These are phyloP conservation scores for Phytopythium helicoides DNA, from an alignment of 352 stramenopile genomes.

Conservation along the genomic window DNA sequence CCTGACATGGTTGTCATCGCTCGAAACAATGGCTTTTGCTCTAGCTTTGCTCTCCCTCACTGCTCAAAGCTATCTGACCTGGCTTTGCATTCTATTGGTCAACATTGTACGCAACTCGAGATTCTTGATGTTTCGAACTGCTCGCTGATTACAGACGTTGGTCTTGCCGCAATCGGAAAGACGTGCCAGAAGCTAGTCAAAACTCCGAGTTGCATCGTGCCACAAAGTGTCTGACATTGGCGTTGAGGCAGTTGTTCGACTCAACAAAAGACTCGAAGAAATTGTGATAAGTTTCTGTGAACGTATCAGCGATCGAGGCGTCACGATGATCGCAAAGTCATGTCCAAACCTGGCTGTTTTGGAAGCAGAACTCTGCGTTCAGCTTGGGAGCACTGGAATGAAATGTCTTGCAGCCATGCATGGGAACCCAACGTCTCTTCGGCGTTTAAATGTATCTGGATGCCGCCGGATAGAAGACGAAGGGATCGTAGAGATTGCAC, in stretches of 20 bases:
- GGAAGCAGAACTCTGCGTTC: constrained; percentile 64
- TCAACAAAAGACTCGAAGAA: constrained; percentile 49
- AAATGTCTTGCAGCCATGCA: constrained; percentile 50
- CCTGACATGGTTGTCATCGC: constrained; percentile 62
- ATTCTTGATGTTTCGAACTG: constrained; percentile 79
- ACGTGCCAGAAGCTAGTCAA: constrained; percentile 50
- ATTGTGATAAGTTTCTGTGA: constrained; percentile 68
- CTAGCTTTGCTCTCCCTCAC: constrained; percentile 30
- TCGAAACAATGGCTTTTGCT: constrained; percentile 52
- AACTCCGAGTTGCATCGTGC: constrained; percentile 54
- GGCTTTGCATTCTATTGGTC: constrained; percentile 32
- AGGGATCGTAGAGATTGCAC: constrained; percentile 64
- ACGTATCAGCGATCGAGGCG: constrained; percentile 57
- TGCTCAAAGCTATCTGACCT: constrained; percentile 43
- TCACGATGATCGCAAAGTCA: constrained; percentile 46
- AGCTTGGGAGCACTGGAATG: constrained; percentile 52
- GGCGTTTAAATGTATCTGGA: constrained; percentile 68
- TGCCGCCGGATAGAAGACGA: constrained; percentile 81
- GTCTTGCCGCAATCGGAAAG: constrained; percentile 44
- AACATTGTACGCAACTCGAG: constrained; percentile 67
- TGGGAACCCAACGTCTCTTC: constrained; percentile 45
- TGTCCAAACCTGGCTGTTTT: constrained; percentile 40
- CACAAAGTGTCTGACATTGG: constrained; percentile 75
- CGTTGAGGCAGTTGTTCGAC: constrained; percentile 57
- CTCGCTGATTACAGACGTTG: constrained; percentile 51